Conservation (phyloP, 75 land plant species). For the Isoetes taiwanensis region DNA sequence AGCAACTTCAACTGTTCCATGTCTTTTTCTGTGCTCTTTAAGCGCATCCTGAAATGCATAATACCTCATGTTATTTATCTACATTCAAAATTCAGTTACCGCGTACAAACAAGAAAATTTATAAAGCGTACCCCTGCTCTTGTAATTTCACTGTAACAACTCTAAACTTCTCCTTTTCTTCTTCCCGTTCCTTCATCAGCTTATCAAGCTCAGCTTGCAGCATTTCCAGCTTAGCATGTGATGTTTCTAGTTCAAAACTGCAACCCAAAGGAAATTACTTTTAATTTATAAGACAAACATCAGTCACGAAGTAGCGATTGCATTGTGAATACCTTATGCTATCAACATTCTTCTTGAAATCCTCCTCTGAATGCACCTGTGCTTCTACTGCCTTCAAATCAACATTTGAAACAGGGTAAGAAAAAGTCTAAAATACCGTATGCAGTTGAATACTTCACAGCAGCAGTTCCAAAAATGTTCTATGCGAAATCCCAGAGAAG, state of each 20-base stretch:
- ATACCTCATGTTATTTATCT: too few species aligned
- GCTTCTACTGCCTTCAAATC: constrained; percentile 18
- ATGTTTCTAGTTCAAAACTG: constrained; percentile 6
- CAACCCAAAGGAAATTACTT: too few species aligned
- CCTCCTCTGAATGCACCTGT: constrained; percentile 12
- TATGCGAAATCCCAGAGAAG: too few species aligned
- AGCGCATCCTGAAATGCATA: constrained; percentile 6
- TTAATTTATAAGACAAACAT: too few species aligned
- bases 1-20: constrained; percentile 16
- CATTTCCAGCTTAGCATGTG: not conserved
- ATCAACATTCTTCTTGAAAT: constrained; percentile 17
- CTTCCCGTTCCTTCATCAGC: constrained; percentile 4
- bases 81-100: too few species aligned
- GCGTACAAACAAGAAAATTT: not conserved
- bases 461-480: not conserved
- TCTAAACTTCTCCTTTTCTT: not conserved
- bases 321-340: constrained; percentile 13
- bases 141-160: constrained; percentile 7
- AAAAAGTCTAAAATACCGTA: not conserved
- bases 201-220: not conserved
- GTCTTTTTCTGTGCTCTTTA: constrained; percentile 16
- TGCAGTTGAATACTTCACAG: not conserved
- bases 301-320: too few species aligned
- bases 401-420: not conserved
- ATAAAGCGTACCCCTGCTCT: not conserved